Conservation (phyloP, 179 eudicot genomes). For the Silene noctiflora region DNA sequence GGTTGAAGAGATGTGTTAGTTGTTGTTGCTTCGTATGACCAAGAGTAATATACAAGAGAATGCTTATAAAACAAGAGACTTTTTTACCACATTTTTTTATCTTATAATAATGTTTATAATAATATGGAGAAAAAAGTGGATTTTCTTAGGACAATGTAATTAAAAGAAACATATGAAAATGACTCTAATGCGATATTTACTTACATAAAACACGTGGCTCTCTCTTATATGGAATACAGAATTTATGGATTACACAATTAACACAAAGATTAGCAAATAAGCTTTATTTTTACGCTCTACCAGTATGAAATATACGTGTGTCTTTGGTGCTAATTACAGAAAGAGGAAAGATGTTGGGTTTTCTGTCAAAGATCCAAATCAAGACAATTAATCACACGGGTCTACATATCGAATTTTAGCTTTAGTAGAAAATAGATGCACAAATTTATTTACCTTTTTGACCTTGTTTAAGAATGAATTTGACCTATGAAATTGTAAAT, state of each 20-base stretch:
- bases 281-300: background rate
- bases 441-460: background rate
- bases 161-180: conserved; percentile 10
- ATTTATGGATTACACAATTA: conserved; percentile 2
- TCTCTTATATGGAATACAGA: conserved; percentile 1
- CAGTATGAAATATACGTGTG: no score
- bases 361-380: background rate
- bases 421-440: conserved; percentile 18
- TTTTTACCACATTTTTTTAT: background rate
- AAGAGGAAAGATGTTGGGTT: background rate
- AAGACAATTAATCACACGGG: conserved; percentile 3
- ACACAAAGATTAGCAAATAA: background rate
- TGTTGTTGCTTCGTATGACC: conserved; percentile 17
- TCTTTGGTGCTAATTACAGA: no score
- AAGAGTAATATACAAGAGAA: conserved; percentile 1
- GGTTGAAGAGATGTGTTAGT: conserved; percentile 25
- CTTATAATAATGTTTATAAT: no score
- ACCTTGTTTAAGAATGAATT: background rate
- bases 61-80: background rate
- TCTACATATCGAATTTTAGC: conserved; percentile 22
- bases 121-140: conserved; percentile 4
- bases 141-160: conserved; percentile 25
- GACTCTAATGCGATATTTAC: conserved; percentile 17
- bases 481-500: background rate
- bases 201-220: background rate